Conservation (phyloP, 192 early-diverging fungal species). For the Backusella westeae region DNA sequence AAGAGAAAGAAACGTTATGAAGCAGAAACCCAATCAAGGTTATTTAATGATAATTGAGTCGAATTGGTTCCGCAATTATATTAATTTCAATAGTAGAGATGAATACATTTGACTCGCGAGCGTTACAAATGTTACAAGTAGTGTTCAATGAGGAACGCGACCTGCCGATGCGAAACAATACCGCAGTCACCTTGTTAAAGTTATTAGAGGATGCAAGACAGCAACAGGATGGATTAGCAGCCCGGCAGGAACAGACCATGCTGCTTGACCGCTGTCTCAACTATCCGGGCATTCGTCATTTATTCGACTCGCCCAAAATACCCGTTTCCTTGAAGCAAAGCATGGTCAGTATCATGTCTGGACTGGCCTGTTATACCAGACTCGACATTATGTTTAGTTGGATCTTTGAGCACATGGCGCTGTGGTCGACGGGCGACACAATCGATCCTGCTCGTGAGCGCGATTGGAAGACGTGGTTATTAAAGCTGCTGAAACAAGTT, state of each 20-base stretch:
- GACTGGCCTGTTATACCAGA: conserved; percentile 14
- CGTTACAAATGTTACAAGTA: conserved; percentile 11
- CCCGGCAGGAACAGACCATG: conserved; percentile 6
- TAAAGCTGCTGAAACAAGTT: conserved; percentile 16
- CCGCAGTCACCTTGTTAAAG: neutral
- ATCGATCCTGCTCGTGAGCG: neutral
- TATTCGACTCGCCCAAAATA: neutral
- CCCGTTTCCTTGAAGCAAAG: conserved; percentile 5
- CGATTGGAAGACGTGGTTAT: conserved; percentile 22
- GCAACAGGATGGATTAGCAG: neutral
- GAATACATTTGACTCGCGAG: conserved; percentile 2
- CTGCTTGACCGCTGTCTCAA: conserved; percentile 12
- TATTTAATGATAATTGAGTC: neutral
- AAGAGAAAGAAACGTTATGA: neutral
- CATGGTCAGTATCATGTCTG: conserved; percentile 11
- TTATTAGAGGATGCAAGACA: conserved; percentile 11
- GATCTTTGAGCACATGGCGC: conserved; percentile 8
- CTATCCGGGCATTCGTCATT: neutral
- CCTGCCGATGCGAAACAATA: neutral
- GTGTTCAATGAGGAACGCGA: conserved; percentile 16
- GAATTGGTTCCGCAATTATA: neutral
- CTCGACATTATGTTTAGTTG: conserved; percentile 16
- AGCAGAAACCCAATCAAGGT: neutral
- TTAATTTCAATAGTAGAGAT: neutral
- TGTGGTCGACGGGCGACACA: neutral